Base-by-base conservation (phyloP, 2,329 filamentous ascomycete species). In the Laburnicola sp. region DNA sequence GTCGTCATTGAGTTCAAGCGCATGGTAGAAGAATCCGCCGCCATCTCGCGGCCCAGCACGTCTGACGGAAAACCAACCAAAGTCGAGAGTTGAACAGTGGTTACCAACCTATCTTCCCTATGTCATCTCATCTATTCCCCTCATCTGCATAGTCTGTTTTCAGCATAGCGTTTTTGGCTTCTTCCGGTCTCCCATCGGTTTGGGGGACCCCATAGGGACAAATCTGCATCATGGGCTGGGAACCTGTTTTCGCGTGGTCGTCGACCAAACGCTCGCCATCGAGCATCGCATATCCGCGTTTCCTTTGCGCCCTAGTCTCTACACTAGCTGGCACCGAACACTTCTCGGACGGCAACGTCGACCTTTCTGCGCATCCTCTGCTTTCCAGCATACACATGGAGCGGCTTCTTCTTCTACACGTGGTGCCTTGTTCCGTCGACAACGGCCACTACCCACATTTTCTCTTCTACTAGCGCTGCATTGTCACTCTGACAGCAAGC, bases 1-100 rank as follows among this genome's bases (percentile, higher is more conserved):
- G 91, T 97, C 42, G 91, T 99, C 47, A 85, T 86, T 63, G 91
- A 93, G 71, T 97, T 97, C 78, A 89, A 89, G 65, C 89, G 90
- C 74, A 91, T 96, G 83, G 88, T 96, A 63, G 85, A 88, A 58
- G 88, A 94, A 68, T 87, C 82, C 75, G 86, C 67, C 48, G 63
- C 65, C 55, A 65, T 54, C 27, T 57, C 70, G 8, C 60, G 67
- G 45, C 68, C 70, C 43, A 62, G 57, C 58, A 71, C 67, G 23
- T 62, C 69, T 11, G 66, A 69, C 36, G 69, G 56, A 2, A 37
- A 42, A 6, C 36, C 42, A 23, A 62, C 65, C 42, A 71, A 70
- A 44, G 57, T 62, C 27, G 71, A 74, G 42, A 60, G 61, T 47
- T 70, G 56, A 69, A 60, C 32, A 35, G 37, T 37, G 31, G 16